Evolutionary conservation across 306 rosid species (phyloP), one percentile per base, ranked within the genome.

Genomic region (Pterocarpus santalinus): DNA sequence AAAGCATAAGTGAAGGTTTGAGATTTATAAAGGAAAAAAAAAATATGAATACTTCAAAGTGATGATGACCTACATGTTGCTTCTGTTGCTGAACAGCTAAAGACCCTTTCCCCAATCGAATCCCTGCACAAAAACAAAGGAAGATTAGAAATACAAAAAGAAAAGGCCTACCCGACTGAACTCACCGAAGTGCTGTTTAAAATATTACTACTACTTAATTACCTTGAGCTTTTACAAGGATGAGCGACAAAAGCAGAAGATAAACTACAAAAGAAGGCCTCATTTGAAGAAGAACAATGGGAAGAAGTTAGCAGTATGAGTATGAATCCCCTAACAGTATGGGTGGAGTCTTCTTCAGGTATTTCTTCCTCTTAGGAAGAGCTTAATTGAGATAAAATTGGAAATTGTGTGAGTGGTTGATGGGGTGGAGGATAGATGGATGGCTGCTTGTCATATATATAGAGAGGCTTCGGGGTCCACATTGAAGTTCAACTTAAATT

Each of bases 221-320:
- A 94, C 98, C 98, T 90, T 83, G 94, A 84, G 78, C 51, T 33
- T 81, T 83, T 73, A 90, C 72, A 62, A 90, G 83, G 68, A 91
- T 84, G 65, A 89, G 80, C 62, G 82, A 82, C 64, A 91, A 46
- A 84, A 94, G 79, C 36, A 92, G 85, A 82, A 94, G 90, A 86
- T 89, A 84, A 69, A 87, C 63, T 30, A 70, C 79, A 52, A 79
- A 67, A 82, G 83, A 78, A 65, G 88, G 78, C 68, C 76, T 87
- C 97, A 94, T 94, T 75, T 84, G 88, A 72, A 73, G 81, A 69
- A 65, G 57, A 36, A 52, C 34, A 1, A 56, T 17, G 60, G 38
- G 73, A 76, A 63, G 78, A 69, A 65, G 71, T 67, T 67, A 16
- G 28, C 28, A 58, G 65, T 7, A 43, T 43, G 47, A 69, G 41